A percentile compares a stretch with the other conserved stretches of the same genome.
These are phyloP conservation scores for Neurospora terricola DNA, from an alignment of 495 filamentous ascomycete genomes.

Conservation along the genomic window DNA sequence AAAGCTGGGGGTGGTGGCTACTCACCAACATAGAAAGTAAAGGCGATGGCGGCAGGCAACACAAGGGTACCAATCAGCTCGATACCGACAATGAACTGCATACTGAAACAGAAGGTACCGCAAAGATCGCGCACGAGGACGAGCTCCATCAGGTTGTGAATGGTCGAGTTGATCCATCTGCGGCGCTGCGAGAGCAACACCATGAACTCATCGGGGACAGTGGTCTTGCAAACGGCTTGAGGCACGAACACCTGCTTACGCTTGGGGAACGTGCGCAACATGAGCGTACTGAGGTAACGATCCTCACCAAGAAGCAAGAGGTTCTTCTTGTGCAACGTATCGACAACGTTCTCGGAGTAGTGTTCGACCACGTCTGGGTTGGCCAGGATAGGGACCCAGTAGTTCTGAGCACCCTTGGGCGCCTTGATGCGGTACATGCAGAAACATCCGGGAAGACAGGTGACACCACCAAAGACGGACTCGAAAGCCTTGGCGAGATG, in stretches of 20 bases:
- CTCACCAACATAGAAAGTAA: slow-evolving; percentile 92
- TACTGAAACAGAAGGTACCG: slow-evolving; percentile 99
- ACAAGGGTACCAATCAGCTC: slow-evolving; percentile 93
- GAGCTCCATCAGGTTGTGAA: slow-evolving; percentile 97
- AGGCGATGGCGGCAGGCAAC: slow-evolving; percentile 87
- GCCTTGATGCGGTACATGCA: slow-evolving; percentile 99
- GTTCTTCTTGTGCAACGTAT: slow-evolving; percentile 98
- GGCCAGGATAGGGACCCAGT: slow-evolving; percentile 98
- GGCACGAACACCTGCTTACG: slow-evolving; percentile 98
- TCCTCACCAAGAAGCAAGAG: slow-evolving; percentile 91
- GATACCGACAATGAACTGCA: slow-evolving; percentile 98
- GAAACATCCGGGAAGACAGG: slow-evolving; percentile 97
- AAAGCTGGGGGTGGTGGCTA: slow-evolving; percentile 7
- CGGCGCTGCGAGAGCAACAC: slow-evolving; percentile 89
- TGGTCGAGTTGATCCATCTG: slow-evolving; percentile 98
- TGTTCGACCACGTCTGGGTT: slow-evolving; percentile 99
- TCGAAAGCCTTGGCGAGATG: slow-evolving; percentile 96
- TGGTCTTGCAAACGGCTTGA: slow-evolving; percentile 97
- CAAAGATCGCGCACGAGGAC: slow-evolving; percentile 93
- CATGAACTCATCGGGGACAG: slow-evolving; percentile 85
- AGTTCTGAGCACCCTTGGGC: slow-evolving; percentile 95
- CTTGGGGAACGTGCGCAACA: slow-evolving; percentile 98
- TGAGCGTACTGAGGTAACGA: slow-evolving; percentile 92
- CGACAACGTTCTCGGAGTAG: slow-evolving; percentile 99
- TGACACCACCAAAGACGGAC: slow-evolving; percentile 97